Evolutionary conservation across 495 filamentous ascomycete species (phyloP), one percentile per base, ranked within the genome.

Genomic region (Xylaria flabelliformis): DNA sequence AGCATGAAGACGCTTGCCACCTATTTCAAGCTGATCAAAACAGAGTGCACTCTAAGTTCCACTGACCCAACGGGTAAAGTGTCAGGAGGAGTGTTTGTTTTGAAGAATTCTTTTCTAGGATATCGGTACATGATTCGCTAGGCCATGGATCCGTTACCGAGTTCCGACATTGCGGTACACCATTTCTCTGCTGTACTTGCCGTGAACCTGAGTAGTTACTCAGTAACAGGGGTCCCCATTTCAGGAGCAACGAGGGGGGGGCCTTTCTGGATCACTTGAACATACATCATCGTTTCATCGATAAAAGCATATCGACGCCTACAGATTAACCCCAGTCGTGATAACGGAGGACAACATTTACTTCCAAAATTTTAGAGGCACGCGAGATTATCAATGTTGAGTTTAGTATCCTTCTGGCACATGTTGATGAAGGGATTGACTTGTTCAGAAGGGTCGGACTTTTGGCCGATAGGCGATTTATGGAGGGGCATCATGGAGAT

Each of bases 371-470:
- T 53, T 9, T 7, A 3, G 50, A 53, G 50, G 50, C 50, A 21
- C 50, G n/a, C 24, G 50, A 53, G 6, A 53, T 26, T 8, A 53
- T 53, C 6, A n/a, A 53, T 8, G 24, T 53, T 21, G 50, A 53
- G 50, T 53, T 53, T 15, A 53, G 50, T 53, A n/a, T 53, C 21
- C 50, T 53, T 21, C 24, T 53, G 6, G n/a, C 10, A 21, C 50
- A 6, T 53, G 50, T 53, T 21, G 50, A 53, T 53, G 50, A 53
- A n/a, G n/a, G 70, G 64, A 32, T 46, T 44, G 34, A 66, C 10
- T 62, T 67, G 36, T 63, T 75, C 46, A 51, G 29, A 53, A 42
- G 69, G 53, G 46, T 71, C 24, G 69, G 69, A 13, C 58, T 71
- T 51, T 41, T 71, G 26, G 69, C 69, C n/a, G 69, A 71, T 50